Conservation (phyloP, 768 basidiomycete species). For the Favolaschia claudopus region DNA sequence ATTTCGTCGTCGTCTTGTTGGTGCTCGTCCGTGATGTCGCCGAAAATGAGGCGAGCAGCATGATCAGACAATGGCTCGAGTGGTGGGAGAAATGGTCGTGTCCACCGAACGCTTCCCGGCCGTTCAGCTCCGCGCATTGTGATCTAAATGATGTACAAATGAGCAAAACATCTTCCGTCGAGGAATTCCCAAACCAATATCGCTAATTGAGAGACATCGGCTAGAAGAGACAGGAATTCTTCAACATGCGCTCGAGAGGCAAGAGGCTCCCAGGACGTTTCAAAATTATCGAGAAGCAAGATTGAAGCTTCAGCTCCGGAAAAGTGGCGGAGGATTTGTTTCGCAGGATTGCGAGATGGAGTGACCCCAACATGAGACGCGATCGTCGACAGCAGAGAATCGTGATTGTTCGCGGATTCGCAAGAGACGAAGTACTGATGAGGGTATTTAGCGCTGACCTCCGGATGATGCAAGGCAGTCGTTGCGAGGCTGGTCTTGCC, state of each 20-base stretch:
- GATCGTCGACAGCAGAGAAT: background rate
- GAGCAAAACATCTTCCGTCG: background rate
- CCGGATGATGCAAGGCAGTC: conserved; percentile 15
- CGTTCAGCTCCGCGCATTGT: conserved; percentile 21
- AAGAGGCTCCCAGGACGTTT: conserved; percentile 11
- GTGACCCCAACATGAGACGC: conserved; percentile 1
- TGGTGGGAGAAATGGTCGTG: conserved; percentile 11
- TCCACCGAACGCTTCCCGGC: conserved; percentile 13
- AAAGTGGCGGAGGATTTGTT: background rate
- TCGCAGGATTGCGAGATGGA: background rate
- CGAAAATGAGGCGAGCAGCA: conserved; percentile 9
- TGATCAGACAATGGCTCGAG: conserved; percentile 3
- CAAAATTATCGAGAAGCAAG: conserved; percentile 21
- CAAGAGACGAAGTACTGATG: conserved; percentile 14
- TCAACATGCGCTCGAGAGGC: conserved; percentile 12
- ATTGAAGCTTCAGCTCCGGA: background rate
- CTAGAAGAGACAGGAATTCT: conserved; percentile 5
- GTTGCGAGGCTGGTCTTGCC: conserved; percentile 16
- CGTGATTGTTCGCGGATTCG: background rate
- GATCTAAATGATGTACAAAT: background rate
- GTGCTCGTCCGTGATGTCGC: conserved; percentile 13
- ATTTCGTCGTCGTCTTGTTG: background rate
- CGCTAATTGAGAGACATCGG: background rate
- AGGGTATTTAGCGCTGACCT: conserved; percentile 4
- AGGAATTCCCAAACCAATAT: conserved; percentile 9